Evolutionary conservation across 805 yeast genomes (phyloP).

Genomic region (Candida maltosa): DNA sequence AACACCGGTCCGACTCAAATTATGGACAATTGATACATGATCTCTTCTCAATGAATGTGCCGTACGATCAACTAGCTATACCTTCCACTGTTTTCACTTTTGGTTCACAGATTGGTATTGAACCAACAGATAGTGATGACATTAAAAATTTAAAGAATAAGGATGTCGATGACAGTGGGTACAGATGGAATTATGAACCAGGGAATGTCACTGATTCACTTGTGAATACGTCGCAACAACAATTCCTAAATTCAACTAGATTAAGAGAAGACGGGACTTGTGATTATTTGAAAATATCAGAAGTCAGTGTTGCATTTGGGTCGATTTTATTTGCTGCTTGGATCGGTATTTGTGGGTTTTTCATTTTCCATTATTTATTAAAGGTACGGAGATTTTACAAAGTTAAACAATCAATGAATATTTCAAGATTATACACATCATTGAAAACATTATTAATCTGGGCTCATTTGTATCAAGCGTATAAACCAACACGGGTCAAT

Average conservation of each 20-base stretch:
- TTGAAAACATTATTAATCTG: conserved; percentile 44
- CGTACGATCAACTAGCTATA: conserved; percentile 17
- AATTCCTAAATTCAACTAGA: neutral
- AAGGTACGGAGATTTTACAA: conserved; percentile 15
- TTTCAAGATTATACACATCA: conserved; percentile 43
- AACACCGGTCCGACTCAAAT: conserved; percentile 12
- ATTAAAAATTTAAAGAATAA: neutral
- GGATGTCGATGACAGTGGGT: neutral
- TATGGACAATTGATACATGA: conserved; percentile 12
- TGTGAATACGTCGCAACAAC: too few relatives aligned
- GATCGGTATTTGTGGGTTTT: conserved; percentile 17
- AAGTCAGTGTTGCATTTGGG: conserved; percentile 22
- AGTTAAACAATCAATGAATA: conserved; percentile 14
- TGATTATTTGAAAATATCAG: conserved; percentile 3
- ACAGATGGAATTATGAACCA: neutral
- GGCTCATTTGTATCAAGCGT: conserved; percentile 43
- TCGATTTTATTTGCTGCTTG: conserved; percentile 23
- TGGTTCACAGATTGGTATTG: neutral
- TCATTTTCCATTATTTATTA: conserved; percentile 25
- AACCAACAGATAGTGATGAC: neutral
- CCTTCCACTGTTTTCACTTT: conserved; percentile 6
- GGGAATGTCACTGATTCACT: neutral
- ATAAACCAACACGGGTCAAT: conserved; percentile 38
- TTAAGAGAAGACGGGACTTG: neutral
- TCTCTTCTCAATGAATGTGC: conserved; percentile 21